Percentiles rank a stretch among this genome's conserved stretches.
Evolutionary conservation across 148 eudicot species (phyloP).

Genomic region (Camellia japonica): DNA sequence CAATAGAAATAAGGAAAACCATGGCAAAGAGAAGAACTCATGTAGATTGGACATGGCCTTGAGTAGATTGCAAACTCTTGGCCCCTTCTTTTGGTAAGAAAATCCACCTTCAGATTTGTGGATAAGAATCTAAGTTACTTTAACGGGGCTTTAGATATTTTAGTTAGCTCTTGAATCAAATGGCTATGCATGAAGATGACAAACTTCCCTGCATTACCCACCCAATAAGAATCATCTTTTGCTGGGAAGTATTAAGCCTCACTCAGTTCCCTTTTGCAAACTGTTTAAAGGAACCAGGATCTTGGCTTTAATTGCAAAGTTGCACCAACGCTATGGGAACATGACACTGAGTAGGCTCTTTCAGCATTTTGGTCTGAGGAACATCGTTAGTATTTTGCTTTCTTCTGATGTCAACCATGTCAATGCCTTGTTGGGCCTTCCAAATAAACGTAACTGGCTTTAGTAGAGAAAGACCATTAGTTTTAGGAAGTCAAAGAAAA

Average conservation of each 20-base stretch:
- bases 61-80: neutral
- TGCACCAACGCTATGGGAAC: no score
- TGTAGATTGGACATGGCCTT: neutral
- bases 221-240: neutral
- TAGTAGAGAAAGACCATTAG: neutral
- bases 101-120: neutral
- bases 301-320: neutral
- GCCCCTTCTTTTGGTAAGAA: neutral
- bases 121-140: neutral
- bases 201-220: constrained; percentile 2
- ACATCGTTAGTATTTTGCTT: neutral
- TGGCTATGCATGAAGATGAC: neutral
- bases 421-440: neutral
- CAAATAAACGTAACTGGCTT: neutral
- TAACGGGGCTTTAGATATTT: neutral
- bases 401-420: neutral
- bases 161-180: neutral
- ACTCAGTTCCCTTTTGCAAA: neutral
- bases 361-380: neutral
- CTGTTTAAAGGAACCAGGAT: neutral
- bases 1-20: neutral
- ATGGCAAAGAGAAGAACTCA: neutral
- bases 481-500: neutral
- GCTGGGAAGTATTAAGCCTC: neutral
- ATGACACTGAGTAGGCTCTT: neutral